Percentiles rank a stretch among this genome's conserved stretches.
Evolutionary conservation across 2,329 filamentous ascomycete species (phyloP).

Genomic region (Alternaria ethzedia): DNA sequence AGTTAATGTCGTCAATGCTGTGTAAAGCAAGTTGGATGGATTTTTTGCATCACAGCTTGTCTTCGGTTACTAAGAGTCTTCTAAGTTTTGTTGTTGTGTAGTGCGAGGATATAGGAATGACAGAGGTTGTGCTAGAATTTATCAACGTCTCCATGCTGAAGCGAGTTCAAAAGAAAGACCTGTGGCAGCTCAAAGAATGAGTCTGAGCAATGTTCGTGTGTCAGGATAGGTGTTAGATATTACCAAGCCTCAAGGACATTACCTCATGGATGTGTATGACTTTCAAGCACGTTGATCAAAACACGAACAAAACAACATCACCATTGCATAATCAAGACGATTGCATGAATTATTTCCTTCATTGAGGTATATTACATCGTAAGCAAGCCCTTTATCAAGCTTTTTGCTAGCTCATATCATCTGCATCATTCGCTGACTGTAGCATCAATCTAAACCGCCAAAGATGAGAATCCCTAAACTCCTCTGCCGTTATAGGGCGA

Average conservation of each 20-base stretch:
- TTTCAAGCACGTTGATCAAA: accelerated
- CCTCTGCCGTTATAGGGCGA: conserved; percentile 20
- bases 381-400: conserved; percentile 23
- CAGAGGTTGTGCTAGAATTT: neutral
- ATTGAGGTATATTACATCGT: conserved; percentile 39
- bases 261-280: neutral
- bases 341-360: conserved; percentile 17
- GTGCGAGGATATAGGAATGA: neutral
- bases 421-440: conserved; percentile 24
- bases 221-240: neutral
- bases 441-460: conserved; percentile 36
- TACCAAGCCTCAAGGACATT: neutral
- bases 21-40: neutral
- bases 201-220: neutral
- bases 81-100: neutral
- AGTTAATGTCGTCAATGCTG: neutral
- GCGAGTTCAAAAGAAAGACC: neutral
- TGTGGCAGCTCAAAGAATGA: neutral
- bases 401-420: conserved; percentile 32
- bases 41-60: neutral
- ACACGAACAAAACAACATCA: neutral
- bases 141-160: neutral
- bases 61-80: neutral
- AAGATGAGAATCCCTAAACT: conserved; percentile 30
- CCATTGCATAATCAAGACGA: neutral